Conservation (phyloP, 176 grass and related monocot genomes). For the Elymus sibiricus region DNA sequence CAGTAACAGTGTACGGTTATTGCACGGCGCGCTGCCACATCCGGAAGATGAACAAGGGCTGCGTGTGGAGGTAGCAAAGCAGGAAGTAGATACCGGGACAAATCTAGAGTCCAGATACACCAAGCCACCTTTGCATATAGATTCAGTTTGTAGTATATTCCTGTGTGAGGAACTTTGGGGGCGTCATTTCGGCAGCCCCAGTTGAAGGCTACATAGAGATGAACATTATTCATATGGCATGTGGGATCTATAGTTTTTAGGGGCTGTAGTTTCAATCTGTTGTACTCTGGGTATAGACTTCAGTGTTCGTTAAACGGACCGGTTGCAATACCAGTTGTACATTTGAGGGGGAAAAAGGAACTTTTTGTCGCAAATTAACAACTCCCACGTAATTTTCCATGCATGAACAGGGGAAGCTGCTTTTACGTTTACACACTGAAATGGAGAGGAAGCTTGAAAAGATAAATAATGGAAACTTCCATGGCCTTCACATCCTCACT, state of each 20-base stretch:
- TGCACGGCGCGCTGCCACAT: neutral
- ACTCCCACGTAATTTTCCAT: neutral
- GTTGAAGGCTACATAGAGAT: neutral
- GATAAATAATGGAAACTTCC: no score
- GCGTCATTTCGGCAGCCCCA: neutral
- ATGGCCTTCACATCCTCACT: no score
- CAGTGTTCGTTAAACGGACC: neutral
- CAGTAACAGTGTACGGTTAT: neutral
- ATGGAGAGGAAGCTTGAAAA: neutral
- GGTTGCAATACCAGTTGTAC: neutral
- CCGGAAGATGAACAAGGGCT: neutral
- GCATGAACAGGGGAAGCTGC: neutral
- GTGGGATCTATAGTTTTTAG: neutral
- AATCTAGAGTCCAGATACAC: neutral
- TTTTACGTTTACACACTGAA: neutral
- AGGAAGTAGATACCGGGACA: constrained; percentile 1
- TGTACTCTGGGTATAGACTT: neutral
- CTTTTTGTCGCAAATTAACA: neutral
- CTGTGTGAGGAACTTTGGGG: neutral
- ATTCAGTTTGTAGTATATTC: constrained; percentile 11
- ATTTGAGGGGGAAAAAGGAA: neutral
- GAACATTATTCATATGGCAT: neutral
- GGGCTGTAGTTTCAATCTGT: neutral
- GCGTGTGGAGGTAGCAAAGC: neutral
- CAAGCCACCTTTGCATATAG: neutral